phyloP scores from a whole-genome alignment of 257 asterid genomes.

The Ehretia macrophylla region DNA sequence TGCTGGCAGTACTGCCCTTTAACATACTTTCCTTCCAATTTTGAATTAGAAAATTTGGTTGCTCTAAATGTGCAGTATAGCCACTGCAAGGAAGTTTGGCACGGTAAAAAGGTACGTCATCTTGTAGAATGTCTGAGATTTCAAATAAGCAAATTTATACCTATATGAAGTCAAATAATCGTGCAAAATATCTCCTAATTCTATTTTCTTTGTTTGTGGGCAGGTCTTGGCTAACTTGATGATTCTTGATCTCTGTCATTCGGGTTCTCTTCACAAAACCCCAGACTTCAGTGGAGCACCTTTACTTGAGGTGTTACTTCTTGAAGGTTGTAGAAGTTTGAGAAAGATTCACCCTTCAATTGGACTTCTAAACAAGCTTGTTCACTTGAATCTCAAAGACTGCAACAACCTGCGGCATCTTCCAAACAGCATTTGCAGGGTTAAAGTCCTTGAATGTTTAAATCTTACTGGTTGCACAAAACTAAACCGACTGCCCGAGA shows the following conservation, averaged over 20 bases:
- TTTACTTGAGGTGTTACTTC: neutral
- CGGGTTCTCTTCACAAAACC: neutral
- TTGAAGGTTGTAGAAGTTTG: neutral
- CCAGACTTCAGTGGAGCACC: slow-evolving; percentile 6
- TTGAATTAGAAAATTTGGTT: neutral
- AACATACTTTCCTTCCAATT: neutral
- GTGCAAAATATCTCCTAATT: neutral
- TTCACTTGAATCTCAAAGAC: neutral
- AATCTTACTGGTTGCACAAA: neutral
- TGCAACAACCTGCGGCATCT: too few species aligned
- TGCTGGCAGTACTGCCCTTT: neutral
- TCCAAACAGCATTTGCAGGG: too few species aligned
- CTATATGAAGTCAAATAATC: neutral
- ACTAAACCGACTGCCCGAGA: neutral
- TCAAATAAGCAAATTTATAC: neutral
- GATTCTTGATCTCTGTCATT: neutral
- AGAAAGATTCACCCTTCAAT: neutral
- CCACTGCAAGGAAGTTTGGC: neutral
- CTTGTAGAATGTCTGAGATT: neutral
- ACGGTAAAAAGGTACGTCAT: neutral
- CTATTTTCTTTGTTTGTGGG: neutral
- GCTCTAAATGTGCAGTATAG: neutral
- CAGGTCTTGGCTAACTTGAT: neutral
- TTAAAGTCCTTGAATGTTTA: too few species aligned
- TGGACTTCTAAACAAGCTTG: slow-evolving; percentile 1